These are phyloP conservation scores for Rhodofomes roseus DNA, from an alignment of 1,284 basidiomycete genomes.

Conservation along the genomic window DNA sequence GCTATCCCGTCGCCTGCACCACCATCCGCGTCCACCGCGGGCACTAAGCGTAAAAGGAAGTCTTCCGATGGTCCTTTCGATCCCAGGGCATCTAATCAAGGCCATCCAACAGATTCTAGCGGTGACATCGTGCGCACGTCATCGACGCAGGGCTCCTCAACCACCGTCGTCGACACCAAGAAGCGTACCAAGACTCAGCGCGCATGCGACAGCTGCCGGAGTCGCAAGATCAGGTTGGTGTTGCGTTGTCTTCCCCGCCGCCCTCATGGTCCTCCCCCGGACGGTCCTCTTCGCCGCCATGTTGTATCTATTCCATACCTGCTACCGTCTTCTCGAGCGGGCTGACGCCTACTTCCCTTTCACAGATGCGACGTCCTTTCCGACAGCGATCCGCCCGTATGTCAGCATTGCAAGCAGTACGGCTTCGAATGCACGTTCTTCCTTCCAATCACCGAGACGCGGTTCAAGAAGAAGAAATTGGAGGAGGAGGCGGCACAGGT, in stretches of 20 bases:
- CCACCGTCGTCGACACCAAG: conserved; percentile 52
- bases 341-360: conserved; percentile 18
- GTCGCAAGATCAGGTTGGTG: conserved; percentile 83
- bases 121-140: conserved; percentile 38
- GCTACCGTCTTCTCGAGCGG: conserved; percentile 17
- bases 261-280: conserved; percentile 24
- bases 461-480: conserved; percentile 92
- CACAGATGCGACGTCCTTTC: conserved; percentile 73
- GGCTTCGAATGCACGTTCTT: conserved; percentile 94
- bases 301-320: conserved; percentile 13
- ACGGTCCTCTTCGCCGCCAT: conserved; percentile 11
- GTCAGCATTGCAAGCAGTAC: conserved; percentile 88
- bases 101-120: conserved; percentile 43
- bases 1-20: conserved; percentile 19
- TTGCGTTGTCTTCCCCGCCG: conserved; percentile 15
- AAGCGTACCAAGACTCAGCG: conserved; percentile 90
- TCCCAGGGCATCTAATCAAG: conserved; percentile 56
- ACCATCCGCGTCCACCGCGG: conserved; percentile 26
- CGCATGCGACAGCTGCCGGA: conserved; percentile 88
- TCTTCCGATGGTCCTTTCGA: conserved; percentile 34
- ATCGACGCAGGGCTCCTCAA: conserved; percentile 24
- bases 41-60: conserved; percentile 66
- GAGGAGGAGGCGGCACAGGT: conserved; percentile 56
- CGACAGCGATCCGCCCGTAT: conserved; percentile 72
- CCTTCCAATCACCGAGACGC: conserved; percentile 95